Evolutionary conservation across 2,329 filamentous ascomycete genomes (phyloP).

Genomic region (Scedosporium minutisporum): DNA sequence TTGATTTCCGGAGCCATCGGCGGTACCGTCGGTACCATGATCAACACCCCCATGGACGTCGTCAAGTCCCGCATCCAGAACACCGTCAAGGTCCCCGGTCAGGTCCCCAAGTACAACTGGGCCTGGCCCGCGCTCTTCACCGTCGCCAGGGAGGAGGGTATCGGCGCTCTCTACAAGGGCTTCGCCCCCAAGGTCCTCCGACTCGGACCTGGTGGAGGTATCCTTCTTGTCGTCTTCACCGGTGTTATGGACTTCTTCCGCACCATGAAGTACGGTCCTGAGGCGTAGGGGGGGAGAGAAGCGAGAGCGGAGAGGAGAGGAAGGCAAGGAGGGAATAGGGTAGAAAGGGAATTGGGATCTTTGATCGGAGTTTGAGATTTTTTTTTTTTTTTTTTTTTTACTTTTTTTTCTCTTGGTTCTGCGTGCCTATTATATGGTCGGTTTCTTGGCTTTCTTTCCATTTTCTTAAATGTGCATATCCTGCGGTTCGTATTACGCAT

Average conservation of each 20-base stretch:
- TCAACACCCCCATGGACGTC: constrained; percentile 95
- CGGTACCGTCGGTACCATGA: constrained; percentile 76
- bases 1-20: constrained; percentile 78
- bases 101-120: constrained; percentile 95
- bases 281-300: not conserved
- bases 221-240: constrained; percentile 79
- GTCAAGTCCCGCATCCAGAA: constrained; percentile 99
- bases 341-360: constrained; percentile 6
- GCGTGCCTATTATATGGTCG: not conserved
- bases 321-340: not conserved
- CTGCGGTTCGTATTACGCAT: not conserved
- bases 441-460: constrained; percentile 2
- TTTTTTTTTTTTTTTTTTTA: not conserved
- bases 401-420: constrained; percentile 2
- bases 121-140: constrained; percentile 80
- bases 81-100: constrained; percentile 70
- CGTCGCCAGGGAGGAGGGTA: constrained; percentile 88
- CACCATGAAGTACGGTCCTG: constrained; percentile 32
- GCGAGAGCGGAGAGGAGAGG: not conserved
- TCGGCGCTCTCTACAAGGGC: constrained; percentile 88
- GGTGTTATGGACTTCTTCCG: constrained; percentile 90
- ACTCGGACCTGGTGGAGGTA: constrained; percentile 49
- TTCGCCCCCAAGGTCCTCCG: constrained; percentile 80
- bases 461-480: not conserved
- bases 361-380: constrained; percentile 4